Evolutionary conservation across 2,329 filamentous ascomycete genomes (phyloP), one percentile per base, ranked within the genome.

Genomic region (Aspergillus unguis): DNA sequence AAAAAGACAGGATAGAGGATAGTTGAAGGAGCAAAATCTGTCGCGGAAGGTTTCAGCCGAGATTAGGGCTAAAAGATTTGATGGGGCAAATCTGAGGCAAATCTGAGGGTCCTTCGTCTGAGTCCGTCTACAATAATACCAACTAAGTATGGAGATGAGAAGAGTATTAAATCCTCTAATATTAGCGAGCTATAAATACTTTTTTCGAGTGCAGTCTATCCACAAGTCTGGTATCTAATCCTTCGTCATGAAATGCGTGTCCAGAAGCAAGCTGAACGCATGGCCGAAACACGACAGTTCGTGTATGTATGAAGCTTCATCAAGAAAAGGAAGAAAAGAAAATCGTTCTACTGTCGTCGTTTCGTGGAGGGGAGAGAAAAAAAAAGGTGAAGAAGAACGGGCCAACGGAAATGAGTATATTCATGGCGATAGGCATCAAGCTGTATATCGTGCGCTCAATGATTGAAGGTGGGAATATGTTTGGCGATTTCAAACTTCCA

Each of bases 381-480:
- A 50, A 47, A 51, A 55, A 44, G 37, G 53, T 42, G 48, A 36
- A 40, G 46, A 50, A 50, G 32, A 52, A 50, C 38, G 49, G 38
- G 40, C 48, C 46, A 54, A 52, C 51, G 57, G 54, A 55, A 55
- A 58, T 59, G 54, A 46, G 27, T 45, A 54, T 48, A 52, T 61
- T 62, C 61, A 56, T 58, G 58, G 52, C 55, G 54, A 60, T 62
- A 53, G 53, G 58, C 59, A 60, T 60, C 56, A 58, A 54, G 48
- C 57, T 57, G 48, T 47, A 53, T 51, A 54, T 49, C 40, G 48
- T 33, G 41, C 54, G 52, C 52, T 55, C 51, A 56, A 45, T 48
- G 49, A 53, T 23, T 29, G 10, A 33, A 32, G 23, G 27, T 28
- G 28, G 33, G 28, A 31, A 42, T 29, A 38, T 29, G 29, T 28